These are phyloP conservation scores for Globisporangium lucens DNA, from an alignment of 352 stramenopile species.

Conservation along the genomic window DNA sequence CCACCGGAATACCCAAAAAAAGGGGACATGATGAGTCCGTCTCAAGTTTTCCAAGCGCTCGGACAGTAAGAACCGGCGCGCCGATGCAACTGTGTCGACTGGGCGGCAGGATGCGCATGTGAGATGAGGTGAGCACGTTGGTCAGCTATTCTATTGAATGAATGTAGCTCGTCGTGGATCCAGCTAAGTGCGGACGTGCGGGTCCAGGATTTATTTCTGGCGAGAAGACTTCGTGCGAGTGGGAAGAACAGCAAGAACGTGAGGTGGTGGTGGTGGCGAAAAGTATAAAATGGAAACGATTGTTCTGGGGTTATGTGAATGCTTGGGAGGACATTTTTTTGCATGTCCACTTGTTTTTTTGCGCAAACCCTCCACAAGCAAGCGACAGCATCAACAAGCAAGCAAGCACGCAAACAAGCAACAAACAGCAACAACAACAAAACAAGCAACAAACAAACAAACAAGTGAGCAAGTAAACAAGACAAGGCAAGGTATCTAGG, in stretches of 20 bases:
- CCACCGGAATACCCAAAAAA: not conserved
- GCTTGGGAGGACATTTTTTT: not conserved
- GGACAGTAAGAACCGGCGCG: not conserved
- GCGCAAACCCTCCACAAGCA: not conserved
- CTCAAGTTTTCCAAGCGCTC: not conserved
- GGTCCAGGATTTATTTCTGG: not conserved
- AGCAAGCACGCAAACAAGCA: too few species aligned
- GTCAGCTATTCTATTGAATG: not conserved
- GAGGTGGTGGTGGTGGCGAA: not conserved
- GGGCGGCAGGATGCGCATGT: not conserved
- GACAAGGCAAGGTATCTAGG: not conserved
- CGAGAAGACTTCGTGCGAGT: not conserved
- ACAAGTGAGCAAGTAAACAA: too few species aligned
- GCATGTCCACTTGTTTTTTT: not conserved
- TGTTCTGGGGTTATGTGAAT: not conserved
- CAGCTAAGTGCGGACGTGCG: not conserved
- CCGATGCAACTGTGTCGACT: not conserved
- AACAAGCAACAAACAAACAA: too few species aligned
- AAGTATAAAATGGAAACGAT: not conserved
- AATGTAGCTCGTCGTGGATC: not conserved
- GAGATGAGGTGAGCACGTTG: not conserved
- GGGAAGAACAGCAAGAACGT: not conserved
- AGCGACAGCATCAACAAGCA: not conserved
- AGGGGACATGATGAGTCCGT: not conserved
- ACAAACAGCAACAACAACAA: too few species aligned